phyloP scores from a whole-genome alignment of 2,329 filamentous ascomycete genomes.

The Dryadomyces sulphureus region DNA sequence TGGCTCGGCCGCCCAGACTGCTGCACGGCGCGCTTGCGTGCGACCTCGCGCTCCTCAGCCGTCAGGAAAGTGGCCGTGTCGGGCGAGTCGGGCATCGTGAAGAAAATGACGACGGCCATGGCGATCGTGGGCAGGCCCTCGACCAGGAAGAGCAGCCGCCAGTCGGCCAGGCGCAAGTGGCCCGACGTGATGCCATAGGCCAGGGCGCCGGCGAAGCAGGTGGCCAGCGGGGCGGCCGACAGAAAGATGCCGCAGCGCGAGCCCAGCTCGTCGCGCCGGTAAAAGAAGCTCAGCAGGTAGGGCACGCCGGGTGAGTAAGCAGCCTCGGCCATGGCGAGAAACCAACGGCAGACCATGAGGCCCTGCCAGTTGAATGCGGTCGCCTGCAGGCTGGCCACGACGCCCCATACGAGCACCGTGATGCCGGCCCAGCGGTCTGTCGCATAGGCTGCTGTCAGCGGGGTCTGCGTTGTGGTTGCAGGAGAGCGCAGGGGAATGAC shows the following conservation, averaged over 20 bases:
- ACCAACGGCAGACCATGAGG: conserved; percentile 23
- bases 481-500: conserved; percentile 5
- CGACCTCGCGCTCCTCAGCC: conserved; percentile 41
- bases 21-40: conserved; percentile 34
- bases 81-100: conserved; percentile 37
- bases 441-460: too few species aligned
- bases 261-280: conserved; percentile 44
- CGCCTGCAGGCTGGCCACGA: conserved; percentile 18
- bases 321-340: conserved; percentile 28
- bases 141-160: conserved; percentile 51
- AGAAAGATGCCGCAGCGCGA: conserved; percentile 58
- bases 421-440: conserved; percentile 16
- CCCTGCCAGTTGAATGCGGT: conserved; percentile 19
- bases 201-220: conserved; percentile 48
- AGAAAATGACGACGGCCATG: conserved; percentile 38
- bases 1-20: conserved; percentile 35
- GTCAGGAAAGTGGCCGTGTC: conserved; percentile 37
- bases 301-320: conserved; percentile 26
- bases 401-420: conserved; percentile 16
- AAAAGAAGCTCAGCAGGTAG: conserved; percentile 31
- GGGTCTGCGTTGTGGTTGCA: too few species aligned
- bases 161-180: conserved; percentile 38
- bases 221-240: conserved; percentile 51
- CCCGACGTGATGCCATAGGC: conserved; percentile 50
- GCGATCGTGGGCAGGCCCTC: conserved; percentile 47